Conservation (phyloP, 78 protist species). For the Bodo saltans region DNA sequence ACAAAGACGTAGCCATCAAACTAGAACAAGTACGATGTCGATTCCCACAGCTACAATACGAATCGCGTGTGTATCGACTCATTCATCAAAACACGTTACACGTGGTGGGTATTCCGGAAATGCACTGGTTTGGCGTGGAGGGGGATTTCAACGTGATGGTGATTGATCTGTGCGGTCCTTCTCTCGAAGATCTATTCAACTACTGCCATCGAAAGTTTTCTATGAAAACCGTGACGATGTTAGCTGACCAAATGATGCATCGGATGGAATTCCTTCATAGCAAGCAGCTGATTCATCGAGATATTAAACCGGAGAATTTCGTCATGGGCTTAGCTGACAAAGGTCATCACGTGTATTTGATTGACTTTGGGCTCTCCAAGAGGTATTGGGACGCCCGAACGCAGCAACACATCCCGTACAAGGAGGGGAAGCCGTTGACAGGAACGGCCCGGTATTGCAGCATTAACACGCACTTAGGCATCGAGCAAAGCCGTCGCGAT, state of each 20-base stretch:
- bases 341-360: slow-evolving; percentile 34
- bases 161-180: slow-evolving; percentile 51
- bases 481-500: slow-evolving; percentile 63
- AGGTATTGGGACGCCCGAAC: slow-evolving; percentile 46
- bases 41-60: slow-evolving; percentile 94
- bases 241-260: slow-evolving; percentile 41
- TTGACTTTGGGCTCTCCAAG: slow-evolving; percentile 60
- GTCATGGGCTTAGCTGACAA: slow-evolving; percentile 40
- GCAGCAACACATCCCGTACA: slow-evolving; percentile 57
- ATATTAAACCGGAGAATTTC: slow-evolving; percentile 62
- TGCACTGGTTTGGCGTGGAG: slow-evolving; percentile 92
- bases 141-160: slow-evolving; percentile 84
- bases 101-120: slow-evolving; percentile 71
- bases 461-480: slow-evolving; percentile 42
- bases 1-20: slow-evolving; percentile 73
- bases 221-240: slow-evolving; percentile 34
- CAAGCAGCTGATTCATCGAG: slow-evolving; percentile 39
- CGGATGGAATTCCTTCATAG: slow-evolving; percentile 41
- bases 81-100: not conserved
- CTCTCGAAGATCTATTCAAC: slow-evolving; percentile 46
- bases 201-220: slow-evolving; percentile 20
- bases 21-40: slow-evolving; percentile 51
- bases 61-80: slow-evolving; percentile 83
- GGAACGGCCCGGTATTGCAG: slow-evolving; percentile 58
- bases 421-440: slow-evolving; percentile 50